Evolutionary conservation across 2,329 filamentous ascomycete species (phyloP), one percentile per base, ranked within the genome.

Genomic region (Ceratocystiopsis brevicomis): DNA sequence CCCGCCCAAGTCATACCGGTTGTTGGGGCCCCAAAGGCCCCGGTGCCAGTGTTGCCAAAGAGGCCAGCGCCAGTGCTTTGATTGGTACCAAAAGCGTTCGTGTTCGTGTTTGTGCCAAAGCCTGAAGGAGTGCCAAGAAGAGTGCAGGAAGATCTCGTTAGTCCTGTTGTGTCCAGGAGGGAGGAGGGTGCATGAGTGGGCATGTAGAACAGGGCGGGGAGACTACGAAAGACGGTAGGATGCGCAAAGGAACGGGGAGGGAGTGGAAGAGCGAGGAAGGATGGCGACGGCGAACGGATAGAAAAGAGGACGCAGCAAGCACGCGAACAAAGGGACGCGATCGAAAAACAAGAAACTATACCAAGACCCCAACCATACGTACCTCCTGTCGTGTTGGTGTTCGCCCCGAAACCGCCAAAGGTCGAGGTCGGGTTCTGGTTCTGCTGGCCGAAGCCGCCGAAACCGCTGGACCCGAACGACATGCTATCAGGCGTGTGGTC

Each of bases 361-460:
- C 19, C 19, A 6, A 34, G 39, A 18, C 15, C 25, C 10, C 4
- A 30, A 30, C 4, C 25, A 15, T 34, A 67, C 70, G 57, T 73
- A 78, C 74, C 71, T 60, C 44, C 44, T 8, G 66, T 59, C 44
- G 59, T 57, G 42, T 56, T 60, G 49, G 54, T 61, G 50, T 57
- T 63, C 44, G 60, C 42, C 36, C 69, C 69, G 47, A 73, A 78
- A 38, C 73, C 73, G 51, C 71, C 71, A 58, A 81, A 81, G 18
- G 61, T 64, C 41, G 50, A 52, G 18, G 58, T 51, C 35, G 35
- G 39, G 36, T 41, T 42, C 55, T 63, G 65, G 56, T 69, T 74
- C 49, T 67, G 68, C 54, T 68, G 66, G 61, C 73, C 73, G 60
- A 79, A 78, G 64, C 72, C 69, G 53, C 64, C 61, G 55, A 67